Conservation (phyloP, 441 rosid species). For the Isatis lusitanica region DNA sequence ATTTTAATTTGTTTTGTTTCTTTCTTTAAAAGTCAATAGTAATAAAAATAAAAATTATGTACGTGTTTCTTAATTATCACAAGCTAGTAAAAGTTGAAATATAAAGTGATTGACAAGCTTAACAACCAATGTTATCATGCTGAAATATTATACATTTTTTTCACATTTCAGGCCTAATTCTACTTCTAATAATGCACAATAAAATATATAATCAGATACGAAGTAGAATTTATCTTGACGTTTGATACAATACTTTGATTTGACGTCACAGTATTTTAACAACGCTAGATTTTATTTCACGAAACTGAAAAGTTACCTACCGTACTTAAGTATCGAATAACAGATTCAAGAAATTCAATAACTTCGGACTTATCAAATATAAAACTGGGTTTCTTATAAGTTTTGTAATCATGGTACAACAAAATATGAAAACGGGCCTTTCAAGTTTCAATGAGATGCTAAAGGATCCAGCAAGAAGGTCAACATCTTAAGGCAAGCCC, state of each 20-base stretch:
- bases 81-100: neutral
- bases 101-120: slow-evolving; percentile 7
- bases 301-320: too few relatives aligned
- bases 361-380: neutral
- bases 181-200: neutral
- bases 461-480: neutral
- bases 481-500: neutral
- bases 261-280: slow-evolving; percentile 14
- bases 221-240: slow-evolving; percentile 22
- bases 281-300: neutral
- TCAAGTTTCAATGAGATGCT: neutral
- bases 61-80: neutral
- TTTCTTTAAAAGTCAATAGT: neutral
- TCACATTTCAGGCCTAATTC: neutral
- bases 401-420: neutral
- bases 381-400: neutral
- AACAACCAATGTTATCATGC: neutral
- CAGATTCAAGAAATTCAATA: neutral
- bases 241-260: slow-evolving; percentile 13
- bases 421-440: neutral
- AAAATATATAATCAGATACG: neutral
- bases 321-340: too few relatives aligned
- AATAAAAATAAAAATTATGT: neutral
- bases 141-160: neutral
- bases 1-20: neutral